These are phyloP conservation scores for Peterozyma xylosa DNA, from an alignment of 805 yeast species.

Conservation along the genomic window DNA sequence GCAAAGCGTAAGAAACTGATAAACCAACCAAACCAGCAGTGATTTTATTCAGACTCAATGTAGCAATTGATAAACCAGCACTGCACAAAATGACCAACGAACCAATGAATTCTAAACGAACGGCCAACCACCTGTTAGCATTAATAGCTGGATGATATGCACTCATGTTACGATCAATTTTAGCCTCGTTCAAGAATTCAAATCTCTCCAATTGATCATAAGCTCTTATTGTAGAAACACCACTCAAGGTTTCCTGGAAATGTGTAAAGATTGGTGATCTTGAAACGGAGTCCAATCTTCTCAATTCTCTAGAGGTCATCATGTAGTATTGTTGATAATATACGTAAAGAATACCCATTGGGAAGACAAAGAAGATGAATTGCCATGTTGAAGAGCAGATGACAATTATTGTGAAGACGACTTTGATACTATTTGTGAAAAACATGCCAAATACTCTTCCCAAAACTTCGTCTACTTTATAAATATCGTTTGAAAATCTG, in stretches of 20 bases:
- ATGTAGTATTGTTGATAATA: constrained; percentile 64
- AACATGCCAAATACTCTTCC: constrained; percentile 61
- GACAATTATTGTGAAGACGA: constrained; percentile 57
- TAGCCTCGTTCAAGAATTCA: constrained; percentile 44
- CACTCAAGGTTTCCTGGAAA: constrained; percentile 63
- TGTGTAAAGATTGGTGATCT: constrained; percentile 65
- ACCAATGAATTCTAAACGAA: constrained; percentile 75
- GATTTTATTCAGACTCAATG: constrained; percentile 50
- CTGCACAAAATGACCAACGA: constrained; percentile 72
- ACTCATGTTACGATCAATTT: constrained; percentile 70
- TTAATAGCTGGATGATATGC: constrained; percentile 80
- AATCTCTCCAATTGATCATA: constrained; percentile 52
- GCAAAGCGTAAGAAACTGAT: constrained; percentile 77
- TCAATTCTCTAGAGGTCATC: constrained; percentile 61
- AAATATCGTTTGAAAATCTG: constrained; percentile 75
- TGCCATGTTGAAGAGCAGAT: constrained; percentile 77
- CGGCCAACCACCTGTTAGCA: constrained; percentile 89
- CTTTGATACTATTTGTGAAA: constrained; percentile 45
- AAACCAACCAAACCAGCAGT: constrained; percentile 82
- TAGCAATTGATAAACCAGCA: constrained; percentile 64
- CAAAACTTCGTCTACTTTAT: constrained; percentile 64
- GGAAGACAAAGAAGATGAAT: constrained; percentile 55
- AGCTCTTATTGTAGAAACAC: constrained; percentile 59
- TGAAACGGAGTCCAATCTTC: constrained; percentile 64
- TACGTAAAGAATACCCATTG: constrained; percentile 47